Base-by-base conservation (phyloP, 495 filamentous ascomycete species). In the Aspergillus coremiiformis region DNA sequence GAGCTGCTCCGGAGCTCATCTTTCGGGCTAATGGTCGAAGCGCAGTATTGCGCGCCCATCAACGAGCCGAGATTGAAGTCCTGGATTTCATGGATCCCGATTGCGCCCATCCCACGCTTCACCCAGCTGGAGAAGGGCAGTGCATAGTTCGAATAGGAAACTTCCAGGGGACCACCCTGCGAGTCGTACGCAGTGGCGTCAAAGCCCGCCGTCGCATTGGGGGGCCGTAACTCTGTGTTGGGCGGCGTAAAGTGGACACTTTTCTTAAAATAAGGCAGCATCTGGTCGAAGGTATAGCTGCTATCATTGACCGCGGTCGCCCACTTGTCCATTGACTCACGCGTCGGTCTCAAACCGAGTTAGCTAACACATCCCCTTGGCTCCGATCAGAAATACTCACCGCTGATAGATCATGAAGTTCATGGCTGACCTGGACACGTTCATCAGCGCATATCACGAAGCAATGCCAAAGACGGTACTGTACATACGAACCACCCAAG, bases 181-280 rank as follows among this genome's bases (percentile, higher is more conserved):
- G 57, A 11, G 9, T 59, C 55, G 27, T 68, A 73, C 0, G 65
- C 67, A 14, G 49, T 50, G 5, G 54, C 14, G 48, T 79, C 65
- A 45, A 75, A 84, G 9, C 52, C 41, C 0, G 72, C 57, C 0
- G 75, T 75, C 0, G 73, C 70, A 56, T 79, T 83, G 15, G 56
- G 26, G 2, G 57, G 55, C 20, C 71, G 66, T 1, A 32, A 26
- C 0, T 51, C 47, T 4, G n/a, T 51, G 26, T 79, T 64, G 0
- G 82, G 82, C 0, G 75, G 64, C 0, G 79, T 81, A 59, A 82
- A 81, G 0, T 69, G 52, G 0, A 71, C 47, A 42, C 71, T 77
- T 39, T 76, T 77, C 52, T 82, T 62, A 51, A 76, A 85, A 53
- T 72, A 81, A 0, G 78, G 78, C 0, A 82, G 64, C 0, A 80